A percentile compares a stretch with the other conserved stretches of the same genome.
These are phyloP conservation scores for Psilocybe mexicana DNA, from an alignment of 1,284 basidiomycete genomes.

Conservation along the genomic window DNA sequence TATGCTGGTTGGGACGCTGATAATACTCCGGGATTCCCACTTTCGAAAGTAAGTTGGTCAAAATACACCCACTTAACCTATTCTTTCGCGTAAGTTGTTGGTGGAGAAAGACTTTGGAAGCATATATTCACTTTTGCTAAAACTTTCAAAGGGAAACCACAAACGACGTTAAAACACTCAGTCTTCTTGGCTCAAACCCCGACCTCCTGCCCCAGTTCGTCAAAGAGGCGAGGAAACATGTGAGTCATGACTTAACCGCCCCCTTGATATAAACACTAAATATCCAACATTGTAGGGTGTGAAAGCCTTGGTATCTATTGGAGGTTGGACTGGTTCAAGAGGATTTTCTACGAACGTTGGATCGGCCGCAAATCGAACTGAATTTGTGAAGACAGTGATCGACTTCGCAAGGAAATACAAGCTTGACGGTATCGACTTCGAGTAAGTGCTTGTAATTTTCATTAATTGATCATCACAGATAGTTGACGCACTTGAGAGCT, in stretches of 20 bases:
- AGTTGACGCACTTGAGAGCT: constrained; percentile 46
- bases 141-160: constrained; percentile 45
- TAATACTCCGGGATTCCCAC: constrained; percentile 34
- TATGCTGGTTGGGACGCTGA: constrained; percentile 47
- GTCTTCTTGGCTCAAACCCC: constrained; percentile 44
- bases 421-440: constrained; percentile 89
- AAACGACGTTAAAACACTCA: constrained; percentile 42
- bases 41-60: constrained; percentile 45
- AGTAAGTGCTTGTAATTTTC: constrained; percentile 48
- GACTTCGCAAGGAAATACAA: constrained; percentile 64
- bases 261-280: neutral
- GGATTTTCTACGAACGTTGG: constrained; percentile 79
- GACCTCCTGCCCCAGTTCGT: constrained; percentile 55
- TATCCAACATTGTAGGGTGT: constrained; percentile 45
- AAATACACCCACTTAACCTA: constrained; percentile 55
- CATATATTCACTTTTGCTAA: neutral
- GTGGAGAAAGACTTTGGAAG: neutral
- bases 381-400: constrained; percentile 70
- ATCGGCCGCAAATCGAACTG: constrained; percentile 56
- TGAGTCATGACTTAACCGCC: constrained; percentile 29
- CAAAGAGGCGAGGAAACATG: constrained; percentile 50
- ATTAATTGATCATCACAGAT: neutral
- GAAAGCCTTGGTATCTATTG: constrained; percentile 77
- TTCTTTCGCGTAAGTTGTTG: constrained; percentile 54
- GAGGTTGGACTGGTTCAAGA: constrained; percentile 84